Conservation (phyloP, 345 rosid species). For the Aquilaria malaccensis region DNA sequence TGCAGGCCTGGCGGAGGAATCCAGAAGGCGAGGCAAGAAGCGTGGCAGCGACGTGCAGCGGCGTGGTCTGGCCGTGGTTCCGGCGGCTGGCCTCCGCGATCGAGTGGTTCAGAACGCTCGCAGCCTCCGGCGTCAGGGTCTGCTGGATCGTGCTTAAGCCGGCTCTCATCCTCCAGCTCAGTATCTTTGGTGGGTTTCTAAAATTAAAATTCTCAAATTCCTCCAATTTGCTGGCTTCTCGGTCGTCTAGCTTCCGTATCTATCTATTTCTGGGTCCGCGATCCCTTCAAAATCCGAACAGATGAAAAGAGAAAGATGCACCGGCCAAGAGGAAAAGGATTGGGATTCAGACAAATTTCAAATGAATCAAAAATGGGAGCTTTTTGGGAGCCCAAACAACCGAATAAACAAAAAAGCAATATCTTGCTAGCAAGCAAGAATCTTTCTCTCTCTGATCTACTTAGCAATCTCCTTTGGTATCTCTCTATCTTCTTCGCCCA, state of each 20-base stretch:
- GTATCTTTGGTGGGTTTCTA: not conserved
- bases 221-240: not conserved
- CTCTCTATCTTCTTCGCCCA: not conserved
- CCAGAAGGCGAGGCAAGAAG: constrained; percentile 77
- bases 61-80: constrained; percentile 94
- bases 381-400: constrained; percentile 24
- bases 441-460: not conserved
- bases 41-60: constrained; percentile 94
- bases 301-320: constrained; percentile 2
- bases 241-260: not conserved
- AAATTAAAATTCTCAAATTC: not conserved
- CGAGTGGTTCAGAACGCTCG: constrained; percentile 73
- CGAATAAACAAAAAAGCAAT: constrained; percentile 8
- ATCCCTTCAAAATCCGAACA: not conserved
- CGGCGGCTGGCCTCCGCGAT: constrained; percentile 87
- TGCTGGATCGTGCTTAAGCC: constrained; percentile 94
- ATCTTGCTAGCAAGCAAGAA: constrained; percentile 8
- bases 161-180: constrained; percentile 60
- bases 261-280: constrained; percentile 3
- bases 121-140: constrained; percentile 97
- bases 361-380: constrained; percentile 18
- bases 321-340: constrained; percentile 16
- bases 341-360: constrained; percentile 4
- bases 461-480: not conserved
- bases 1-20: constrained; percentile 91